Conservation (phyloP, 2,329 filamentous ascomycete species). For the Hymenoscyphus fructigenus region DNA sequence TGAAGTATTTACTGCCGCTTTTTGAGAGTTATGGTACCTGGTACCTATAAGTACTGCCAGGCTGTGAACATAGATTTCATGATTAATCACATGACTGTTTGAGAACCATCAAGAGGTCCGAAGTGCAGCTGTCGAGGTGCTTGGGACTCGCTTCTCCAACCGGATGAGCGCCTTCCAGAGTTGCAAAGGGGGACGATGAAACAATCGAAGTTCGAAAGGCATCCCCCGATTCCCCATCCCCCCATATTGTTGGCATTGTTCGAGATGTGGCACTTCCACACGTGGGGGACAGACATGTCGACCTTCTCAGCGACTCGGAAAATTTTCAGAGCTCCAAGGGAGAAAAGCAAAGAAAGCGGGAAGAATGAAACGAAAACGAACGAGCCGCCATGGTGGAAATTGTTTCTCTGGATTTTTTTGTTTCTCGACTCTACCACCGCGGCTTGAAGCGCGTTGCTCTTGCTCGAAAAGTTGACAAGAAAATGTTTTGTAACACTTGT, state of each 20-base stretch:
- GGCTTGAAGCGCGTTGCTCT: background rate
- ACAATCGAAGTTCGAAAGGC: constrained; percentile 5
- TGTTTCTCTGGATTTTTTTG: background rate
- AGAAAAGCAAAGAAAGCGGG: background rate
- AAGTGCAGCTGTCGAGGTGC: background rate
- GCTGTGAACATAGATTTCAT: too few species aligned
- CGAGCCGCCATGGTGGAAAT: background rate
- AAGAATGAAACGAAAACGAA: background rate
- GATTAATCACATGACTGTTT: background rate
- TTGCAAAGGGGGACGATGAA: constrained; percentile 3
- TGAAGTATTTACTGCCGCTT: too few species aligned
- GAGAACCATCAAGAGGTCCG: background rate
- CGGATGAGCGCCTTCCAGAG: constrained; percentile 4
- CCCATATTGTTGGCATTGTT: background rate
- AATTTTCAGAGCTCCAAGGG: background rate
- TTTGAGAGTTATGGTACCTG: too few species aligned
- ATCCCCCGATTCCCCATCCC: background rate
- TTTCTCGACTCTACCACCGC: background rate
- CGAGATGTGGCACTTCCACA: background rate
- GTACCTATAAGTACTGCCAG: too few species aligned
- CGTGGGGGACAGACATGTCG: background rate
- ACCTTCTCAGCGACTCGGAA: background rate
- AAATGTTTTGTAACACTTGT: background rate
- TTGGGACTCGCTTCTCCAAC: constrained; percentile 8
- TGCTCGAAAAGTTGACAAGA: background rate